Percentiles rank a stretch among this genome's conserved stretches.
These are phyloP conservation scores for Kwoniella bestiolae DNA, from an alignment of 768 basidiomycete genomes.

Conservation along the genomic window DNA sequence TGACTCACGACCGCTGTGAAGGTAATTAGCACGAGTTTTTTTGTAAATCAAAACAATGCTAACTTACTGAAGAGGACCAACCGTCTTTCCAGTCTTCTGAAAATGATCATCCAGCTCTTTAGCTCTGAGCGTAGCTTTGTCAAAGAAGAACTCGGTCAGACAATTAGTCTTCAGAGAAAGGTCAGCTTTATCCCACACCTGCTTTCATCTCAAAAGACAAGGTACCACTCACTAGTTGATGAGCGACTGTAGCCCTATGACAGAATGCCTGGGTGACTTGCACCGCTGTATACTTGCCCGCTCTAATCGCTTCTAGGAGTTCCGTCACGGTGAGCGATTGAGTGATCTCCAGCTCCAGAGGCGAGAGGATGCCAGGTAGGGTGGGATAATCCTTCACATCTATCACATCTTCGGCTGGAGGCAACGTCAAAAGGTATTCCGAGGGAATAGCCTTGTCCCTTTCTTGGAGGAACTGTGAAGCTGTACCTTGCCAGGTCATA, in stretches of 20 bases:
- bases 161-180: constrained; percentile 68
- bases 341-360: constrained; percentile 68
- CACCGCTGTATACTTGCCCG: constrained; percentile 48
- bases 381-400: constrained; percentile 62
- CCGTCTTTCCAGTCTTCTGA: constrained; percentile 66
- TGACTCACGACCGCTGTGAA: constrained; percentile 5
- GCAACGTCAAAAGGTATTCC: neutral
- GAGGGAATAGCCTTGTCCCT: neutral
- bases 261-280: constrained; percentile 61
- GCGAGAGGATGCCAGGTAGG: constrained; percentile 65
- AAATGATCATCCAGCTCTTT: constrained; percentile 69
- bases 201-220: neutral
- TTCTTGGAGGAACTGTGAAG: constrained; percentile 5
- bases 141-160: constrained; percentile 80
- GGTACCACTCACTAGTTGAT: constrained; percentile 67
- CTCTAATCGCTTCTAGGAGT: constrained; percentile 23
- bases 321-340: constrained; percentile 60
- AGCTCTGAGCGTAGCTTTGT: constrained; percentile 70
- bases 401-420: constrained; percentile 59
- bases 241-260: constrained; percentile 77
- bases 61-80: constrained; percentile 69
- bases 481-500: constrained; percentile 29
- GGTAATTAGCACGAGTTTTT: neutral
- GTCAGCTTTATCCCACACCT: neutral
- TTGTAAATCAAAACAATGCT: neutral